phyloP scores from a whole-genome alignment of 495 filamentous ascomycete genomes.

The Daldinia caldariorum region DNA sequence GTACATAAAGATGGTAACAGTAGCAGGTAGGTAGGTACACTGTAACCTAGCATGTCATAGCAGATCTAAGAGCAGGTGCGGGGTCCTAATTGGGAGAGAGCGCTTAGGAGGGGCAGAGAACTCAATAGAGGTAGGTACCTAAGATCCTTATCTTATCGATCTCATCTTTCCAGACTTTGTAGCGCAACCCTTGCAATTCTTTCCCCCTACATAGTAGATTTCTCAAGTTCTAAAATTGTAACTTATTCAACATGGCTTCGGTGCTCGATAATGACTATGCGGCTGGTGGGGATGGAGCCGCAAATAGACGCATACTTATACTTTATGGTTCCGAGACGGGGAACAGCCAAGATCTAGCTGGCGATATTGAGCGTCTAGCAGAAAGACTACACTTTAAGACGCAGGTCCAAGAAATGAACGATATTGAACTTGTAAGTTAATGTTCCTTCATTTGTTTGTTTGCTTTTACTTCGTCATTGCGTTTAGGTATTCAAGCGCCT shows the following conservation, averaged over 20 bases:
- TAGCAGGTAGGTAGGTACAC: neutral
- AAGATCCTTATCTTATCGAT: constrained; percentile 42
- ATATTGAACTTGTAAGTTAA: constrained; percentile 73
- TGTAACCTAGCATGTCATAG: constrained; percentile 4
- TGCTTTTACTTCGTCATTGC: neutral
- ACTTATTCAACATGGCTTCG: constrained; percentile 32
- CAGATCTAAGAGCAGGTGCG: neutral
- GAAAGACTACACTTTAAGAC: constrained; percentile 82
- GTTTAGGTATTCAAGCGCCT: neutral
- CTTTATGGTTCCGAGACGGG: constrained; percentile 96
- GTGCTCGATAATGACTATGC: constrained; percentile 19
- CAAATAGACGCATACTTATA: constrained; percentile 71
- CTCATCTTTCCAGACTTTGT: constrained; percentile 29
- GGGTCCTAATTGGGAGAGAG: constrained; percentile 1
- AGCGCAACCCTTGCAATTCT: constrained; percentile 18
- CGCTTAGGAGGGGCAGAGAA: neutral
- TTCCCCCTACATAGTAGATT: neutral
- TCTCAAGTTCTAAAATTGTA: neutral
- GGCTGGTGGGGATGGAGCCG: constrained; percentile 16
- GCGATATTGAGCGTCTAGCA: constrained; percentile 76
- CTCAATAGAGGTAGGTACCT: constrained; percentile 7
- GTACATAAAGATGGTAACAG: too few relatives aligned
- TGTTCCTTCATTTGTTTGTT: constrained; percentile 2
- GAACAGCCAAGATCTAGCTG: constrained; percentile 87
- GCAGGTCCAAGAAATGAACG: constrained; percentile 78